Percentiles rank a stretch among this genome's conserved stretches.
phyloP scores from a whole-genome alignment of 2,329 filamentous ascomycete species.

The Exophiala sideris region DNA sequence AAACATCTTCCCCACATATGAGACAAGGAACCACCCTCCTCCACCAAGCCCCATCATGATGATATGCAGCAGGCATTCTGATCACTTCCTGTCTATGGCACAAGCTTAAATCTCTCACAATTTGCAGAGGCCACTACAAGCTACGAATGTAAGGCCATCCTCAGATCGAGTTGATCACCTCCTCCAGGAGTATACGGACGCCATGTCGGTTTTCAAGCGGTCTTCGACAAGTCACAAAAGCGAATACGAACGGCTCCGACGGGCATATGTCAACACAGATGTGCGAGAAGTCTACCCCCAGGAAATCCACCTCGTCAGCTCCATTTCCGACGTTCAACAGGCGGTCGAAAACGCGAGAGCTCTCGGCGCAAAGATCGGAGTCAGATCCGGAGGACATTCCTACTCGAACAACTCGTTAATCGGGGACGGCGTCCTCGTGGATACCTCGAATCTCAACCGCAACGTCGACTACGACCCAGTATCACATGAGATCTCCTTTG shows the following conservation, averaged over 20 bases:
- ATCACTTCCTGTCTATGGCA: too few species aligned
- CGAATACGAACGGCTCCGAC: neutral
- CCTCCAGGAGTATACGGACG: too few species aligned
- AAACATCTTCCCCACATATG: too few species aligned
- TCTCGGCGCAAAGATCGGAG: neutral
- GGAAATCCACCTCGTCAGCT: conserved; percentile 1
- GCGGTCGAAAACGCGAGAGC: neutral
- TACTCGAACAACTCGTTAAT: neutral
- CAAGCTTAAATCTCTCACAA: too few species aligned
- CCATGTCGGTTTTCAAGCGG: too few species aligned
- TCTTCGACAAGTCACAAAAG: neutral
- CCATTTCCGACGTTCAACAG: neutral
- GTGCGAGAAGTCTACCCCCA: neutral
- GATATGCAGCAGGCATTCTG: too few species aligned
- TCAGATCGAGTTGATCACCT: too few species aligned
- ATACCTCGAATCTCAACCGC: conserved; percentile 2
- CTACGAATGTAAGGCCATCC: too few species aligned
- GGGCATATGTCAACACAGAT: neutral
- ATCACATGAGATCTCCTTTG: neutral
- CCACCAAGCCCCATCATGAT: too few species aligned
- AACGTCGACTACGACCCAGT: conserved; percentile 2
- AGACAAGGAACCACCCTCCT: too few species aligned
- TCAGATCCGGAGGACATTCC: conserved; percentile 3
- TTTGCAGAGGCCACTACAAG: too few species aligned
- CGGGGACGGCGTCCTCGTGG: neutral